phyloP scores from a whole-genome alignment of 2,329 filamentous ascomycete species.

The Cyphellophora attinorum region DNA sequence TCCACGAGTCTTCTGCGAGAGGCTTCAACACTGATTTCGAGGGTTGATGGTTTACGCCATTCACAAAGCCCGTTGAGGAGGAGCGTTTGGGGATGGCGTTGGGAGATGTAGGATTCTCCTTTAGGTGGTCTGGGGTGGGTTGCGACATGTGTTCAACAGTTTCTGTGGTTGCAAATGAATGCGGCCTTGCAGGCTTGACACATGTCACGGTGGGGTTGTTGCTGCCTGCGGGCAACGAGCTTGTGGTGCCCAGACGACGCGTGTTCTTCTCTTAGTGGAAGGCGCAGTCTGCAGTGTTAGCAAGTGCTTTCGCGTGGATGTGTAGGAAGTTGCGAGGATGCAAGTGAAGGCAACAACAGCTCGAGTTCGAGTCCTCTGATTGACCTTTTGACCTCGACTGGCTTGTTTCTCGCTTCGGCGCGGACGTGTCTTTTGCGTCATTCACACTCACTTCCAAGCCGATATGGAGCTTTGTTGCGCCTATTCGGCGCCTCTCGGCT shows the following conservation, averaged over 20 bases:
- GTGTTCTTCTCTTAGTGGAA: too few species aligned
- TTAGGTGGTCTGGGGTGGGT: background rate
- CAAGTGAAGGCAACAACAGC: too few species aligned
- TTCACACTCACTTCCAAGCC: too few species aligned
- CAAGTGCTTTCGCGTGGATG: too few species aligned
- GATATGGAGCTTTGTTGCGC: too few species aligned
- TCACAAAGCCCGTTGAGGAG: constrained; percentile 51
- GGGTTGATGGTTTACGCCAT: constrained; percentile 21
- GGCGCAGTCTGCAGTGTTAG: too few species aligned
- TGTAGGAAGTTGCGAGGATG: too few species aligned
- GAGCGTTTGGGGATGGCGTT: constrained; percentile 64
- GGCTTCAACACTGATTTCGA: constrained; percentile 38
- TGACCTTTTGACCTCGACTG: too few species aligned
- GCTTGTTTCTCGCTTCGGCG: too few species aligned
- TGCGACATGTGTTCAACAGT: background rate
- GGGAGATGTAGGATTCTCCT: constrained; percentile 35
- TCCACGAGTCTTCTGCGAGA: constrained; percentile 55
- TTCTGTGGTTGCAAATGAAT: background rate
- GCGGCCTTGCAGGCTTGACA: background rate
- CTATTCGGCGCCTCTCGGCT: too few species aligned
- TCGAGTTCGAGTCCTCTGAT: too few species aligned
- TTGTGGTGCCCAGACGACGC: background rate
- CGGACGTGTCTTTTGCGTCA: too few species aligned
- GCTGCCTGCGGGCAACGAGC: background rate
- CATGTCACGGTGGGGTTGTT: background rate